These are phyloP conservation scores for Bidens hawaiensis DNA, from an alignment of 140 eudicot genomes.

Conservation along the genomic window DNA sequence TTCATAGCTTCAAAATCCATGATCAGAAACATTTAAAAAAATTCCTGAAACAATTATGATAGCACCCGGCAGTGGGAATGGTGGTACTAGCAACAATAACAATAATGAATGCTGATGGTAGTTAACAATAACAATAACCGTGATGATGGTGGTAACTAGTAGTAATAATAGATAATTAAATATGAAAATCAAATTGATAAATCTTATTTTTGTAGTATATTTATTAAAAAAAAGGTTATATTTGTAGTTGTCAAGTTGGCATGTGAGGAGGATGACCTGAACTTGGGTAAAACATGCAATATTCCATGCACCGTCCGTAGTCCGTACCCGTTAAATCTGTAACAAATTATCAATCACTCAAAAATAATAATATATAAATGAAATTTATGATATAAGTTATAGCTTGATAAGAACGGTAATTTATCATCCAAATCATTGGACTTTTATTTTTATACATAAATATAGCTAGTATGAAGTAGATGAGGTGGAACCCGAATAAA, in stretches of 20 bases:
- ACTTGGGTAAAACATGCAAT: slow-evolving; percentile 18
- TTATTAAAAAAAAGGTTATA: too few relatives aligned
- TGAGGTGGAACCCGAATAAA: too few relatives aligned
- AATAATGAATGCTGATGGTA: too few relatives aligned
- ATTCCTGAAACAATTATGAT: too few relatives aligned
- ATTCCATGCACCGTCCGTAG: slow-evolving; percentile 22
- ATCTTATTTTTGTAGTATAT: neutral
- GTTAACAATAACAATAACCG: too few relatives aligned
- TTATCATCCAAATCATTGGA: neutral
- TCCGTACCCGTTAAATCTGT: slow-evolving; percentile 15
- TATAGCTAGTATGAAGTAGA: too few relatives aligned
- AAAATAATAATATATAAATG: neutral
- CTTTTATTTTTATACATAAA: neutral
- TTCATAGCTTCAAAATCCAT: neutral
- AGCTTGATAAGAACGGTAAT: slow-evolving; percentile 4
- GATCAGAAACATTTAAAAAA: too few relatives aligned
- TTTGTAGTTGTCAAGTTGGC: slow-evolving; percentile 18
- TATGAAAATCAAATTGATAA: neutral
- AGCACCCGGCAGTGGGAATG: too few relatives aligned
- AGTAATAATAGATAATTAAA: too few relatives aligned
- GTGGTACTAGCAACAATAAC: too few relatives aligned
- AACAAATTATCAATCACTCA: slow-evolving; percentile 10
- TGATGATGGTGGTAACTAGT: too few relatives aligned
- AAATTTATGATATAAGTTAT: neutral
- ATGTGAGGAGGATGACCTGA: slow-evolving; percentile 20